These are phyloP conservation scores for Apiospora rasikravindrae DNA, from an alignment of 2,329 filamentous ascomycete genomes.

Conservation along the genomic window DNA sequence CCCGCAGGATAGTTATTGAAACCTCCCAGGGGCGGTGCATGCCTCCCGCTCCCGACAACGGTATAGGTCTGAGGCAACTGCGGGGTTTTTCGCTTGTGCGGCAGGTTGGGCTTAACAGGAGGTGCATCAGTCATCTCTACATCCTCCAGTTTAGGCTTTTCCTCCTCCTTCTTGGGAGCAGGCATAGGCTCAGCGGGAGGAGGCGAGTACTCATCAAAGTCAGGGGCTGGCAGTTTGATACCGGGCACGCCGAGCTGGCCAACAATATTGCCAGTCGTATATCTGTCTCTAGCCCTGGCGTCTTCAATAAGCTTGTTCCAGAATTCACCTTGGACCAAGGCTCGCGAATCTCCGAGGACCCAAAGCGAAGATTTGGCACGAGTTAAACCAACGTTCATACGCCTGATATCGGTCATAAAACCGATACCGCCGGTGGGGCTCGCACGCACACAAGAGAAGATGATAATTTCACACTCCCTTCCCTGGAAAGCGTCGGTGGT, in stretches of 20 bases:
- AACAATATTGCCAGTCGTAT: constrained; percentile 70
- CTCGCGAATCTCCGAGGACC: constrained; percentile 91
- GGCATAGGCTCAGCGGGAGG: neutral
- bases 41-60: constrained; percentile 33
- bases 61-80: constrained; percentile 37
- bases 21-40: constrained; percentile 21
- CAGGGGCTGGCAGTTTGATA: constrained; percentile 38
- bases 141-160: constrained; percentile 27
- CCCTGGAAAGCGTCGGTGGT: constrained; percentile 98
- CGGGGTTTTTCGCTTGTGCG: constrained; percentile 28
- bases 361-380: constrained; percentile 96
- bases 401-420: constrained; percentile 96
- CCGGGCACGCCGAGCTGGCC: constrained; percentile 53
- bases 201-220: constrained; percentile 23
- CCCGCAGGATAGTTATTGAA: constrained; percentile 19
- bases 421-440: constrained; percentile 93
- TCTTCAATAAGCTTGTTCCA: constrained; percentile 89
- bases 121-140: constrained; percentile 38
- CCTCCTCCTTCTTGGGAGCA: neutral
- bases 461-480: constrained; percentile 95
- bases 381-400: constrained; percentile 99
- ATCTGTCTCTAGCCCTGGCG: constrained; percentile 74
- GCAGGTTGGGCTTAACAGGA: constrained; percentile 5
- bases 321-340: constrained; percentile 84
- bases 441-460: constrained; percentile 97